Conservation (phyloP, 352 stramenopile genomes). For the Globisporangium takayamanum region DNA sequence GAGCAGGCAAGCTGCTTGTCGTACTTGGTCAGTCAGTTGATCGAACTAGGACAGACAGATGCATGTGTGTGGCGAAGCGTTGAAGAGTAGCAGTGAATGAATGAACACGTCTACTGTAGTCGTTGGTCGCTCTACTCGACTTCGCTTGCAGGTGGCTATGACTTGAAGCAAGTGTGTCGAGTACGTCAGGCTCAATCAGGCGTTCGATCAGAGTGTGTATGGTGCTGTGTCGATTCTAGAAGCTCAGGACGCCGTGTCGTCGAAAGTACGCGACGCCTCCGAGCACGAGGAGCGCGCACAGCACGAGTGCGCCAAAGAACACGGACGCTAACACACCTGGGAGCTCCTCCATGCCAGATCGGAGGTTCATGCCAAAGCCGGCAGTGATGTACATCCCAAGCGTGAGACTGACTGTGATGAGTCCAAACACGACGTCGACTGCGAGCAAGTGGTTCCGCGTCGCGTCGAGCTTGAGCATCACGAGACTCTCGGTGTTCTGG, state of each 20-base stretch:
- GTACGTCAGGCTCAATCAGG: too few species aligned
- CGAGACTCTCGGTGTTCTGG: slow-evolving; percentile 59
- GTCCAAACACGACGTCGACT: slow-evolving; percentile 43
- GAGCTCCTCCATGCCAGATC: slow-evolving; percentile 22
- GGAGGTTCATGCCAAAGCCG: slow-evolving; percentile 63
- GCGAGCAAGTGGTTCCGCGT: slow-evolving; percentile 57
- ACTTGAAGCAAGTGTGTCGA: too few species aligned
- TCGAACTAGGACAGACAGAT: too few species aligned
- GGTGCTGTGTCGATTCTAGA: neutral
- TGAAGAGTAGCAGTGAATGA: too few species aligned
- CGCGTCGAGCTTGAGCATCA: slow-evolving; percentile 69
- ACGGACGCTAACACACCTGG: slow-evolving; percentile 32
- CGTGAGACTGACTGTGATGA: slow-evolving; percentile 38
- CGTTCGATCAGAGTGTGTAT: neutral
- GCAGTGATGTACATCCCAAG: slow-evolving; percentile 53
- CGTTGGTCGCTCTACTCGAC: neutral
- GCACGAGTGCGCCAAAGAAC: slow-evolving; percentile 21
- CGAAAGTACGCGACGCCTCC: slow-evolving; percentile 8
- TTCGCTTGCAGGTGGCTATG: too few species aligned
- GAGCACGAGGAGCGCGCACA: slow-evolving; percentile 28
- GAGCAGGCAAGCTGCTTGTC: too few species aligned
- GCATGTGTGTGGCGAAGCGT: too few species aligned
- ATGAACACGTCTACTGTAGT: too few species aligned
- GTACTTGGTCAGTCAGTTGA: too few species aligned
- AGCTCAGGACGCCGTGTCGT: slow-evolving; percentile 8